Percentiles rank a stretch among this genome's conserved stretches.
These are phyloP conservation scores for Lobosporangium transversale DNA, from an alignment of 192 early-diverging fungal genomes.

Conservation along the genomic window DNA sequence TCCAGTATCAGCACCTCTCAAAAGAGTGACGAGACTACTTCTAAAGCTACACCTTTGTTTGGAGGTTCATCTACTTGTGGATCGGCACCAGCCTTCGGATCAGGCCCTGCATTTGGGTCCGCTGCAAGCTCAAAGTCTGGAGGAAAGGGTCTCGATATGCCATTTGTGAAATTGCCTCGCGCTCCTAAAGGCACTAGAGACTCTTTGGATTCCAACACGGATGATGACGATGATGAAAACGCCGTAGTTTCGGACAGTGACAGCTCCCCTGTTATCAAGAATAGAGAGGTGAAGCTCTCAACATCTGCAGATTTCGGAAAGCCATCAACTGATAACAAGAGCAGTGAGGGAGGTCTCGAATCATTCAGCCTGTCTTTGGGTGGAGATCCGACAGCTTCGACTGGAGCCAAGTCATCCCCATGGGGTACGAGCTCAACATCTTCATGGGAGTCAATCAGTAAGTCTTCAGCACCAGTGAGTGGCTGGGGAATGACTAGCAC, in stretches of 20 bases:
- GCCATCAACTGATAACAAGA: neutral
- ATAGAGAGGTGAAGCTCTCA: neutral
- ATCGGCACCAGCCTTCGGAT: constrained; percentile 6
- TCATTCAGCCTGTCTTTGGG: constrained; percentile 42
- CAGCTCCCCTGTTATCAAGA: constrained; percentile 4
- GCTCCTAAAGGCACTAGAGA: constrained; percentile 27
- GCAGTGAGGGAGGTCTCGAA: constrained; percentile 15
- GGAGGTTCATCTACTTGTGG: constrained; percentile 9
- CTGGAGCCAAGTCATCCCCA: constrained; percentile 16
- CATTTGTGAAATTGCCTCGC: constrained; percentile 43
- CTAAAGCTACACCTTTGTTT: neutral
- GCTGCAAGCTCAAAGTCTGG: neutral
- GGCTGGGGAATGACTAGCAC: neutral
- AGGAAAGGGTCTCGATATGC: constrained; percentile 16
- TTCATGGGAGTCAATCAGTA: constrained; percentile 30
- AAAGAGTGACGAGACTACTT: neutral
- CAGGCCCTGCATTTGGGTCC: constrained; percentile 13
- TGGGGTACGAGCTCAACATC: constrained; percentile 39
- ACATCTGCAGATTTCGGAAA: constrained; percentile 8
- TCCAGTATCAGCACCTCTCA: neutral
- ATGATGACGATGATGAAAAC: constrained; percentile 36
- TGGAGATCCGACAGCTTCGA: constrained; percentile 2
- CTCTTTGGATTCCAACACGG: constrained; percentile 44
- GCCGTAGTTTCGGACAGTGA: constrained; percentile 6
- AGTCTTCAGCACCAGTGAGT: constrained; percentile 10